These are phyloP conservation scores for Coleophoma crateriformis DNA, from an alignment of 2,329 filamentous ascomycete genomes.

Conservation along the genomic window DNA sequence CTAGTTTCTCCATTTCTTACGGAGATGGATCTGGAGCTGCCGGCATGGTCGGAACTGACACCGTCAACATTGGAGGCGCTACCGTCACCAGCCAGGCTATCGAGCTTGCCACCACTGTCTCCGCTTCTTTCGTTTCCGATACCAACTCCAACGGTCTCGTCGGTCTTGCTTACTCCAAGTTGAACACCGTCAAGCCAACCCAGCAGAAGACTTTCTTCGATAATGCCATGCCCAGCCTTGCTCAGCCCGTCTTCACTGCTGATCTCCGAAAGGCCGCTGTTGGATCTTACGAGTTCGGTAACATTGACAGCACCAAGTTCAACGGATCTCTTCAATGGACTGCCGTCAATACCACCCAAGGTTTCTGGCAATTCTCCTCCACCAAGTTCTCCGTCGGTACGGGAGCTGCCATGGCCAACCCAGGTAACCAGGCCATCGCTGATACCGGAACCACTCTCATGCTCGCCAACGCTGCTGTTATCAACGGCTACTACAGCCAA, in stretches of 20 bases:
- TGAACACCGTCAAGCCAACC: slow-evolving; percentile 27
- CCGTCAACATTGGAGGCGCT: slow-evolving; percentile 27
- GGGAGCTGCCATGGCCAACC: slow-evolving; percentile 52
- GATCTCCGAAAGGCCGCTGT: slow-evolving; percentile 39
- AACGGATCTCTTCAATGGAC: slow-evolving; percentile 47
- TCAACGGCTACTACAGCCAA: slow-evolving; percentile 32
- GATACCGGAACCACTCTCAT: slow-evolving; percentile 39
- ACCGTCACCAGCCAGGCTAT: slow-evolving; percentile 26
- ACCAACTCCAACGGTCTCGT: slow-evolving; percentile 51
- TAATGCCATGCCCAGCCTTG: slow-evolving; percentile 23
- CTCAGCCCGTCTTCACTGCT: slow-evolving; percentile 55
- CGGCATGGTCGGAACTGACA: slow-evolving; percentile 29
- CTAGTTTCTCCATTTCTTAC: slow-evolving; percentile 28
- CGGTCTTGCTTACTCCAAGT: slow-evolving; percentile 45
- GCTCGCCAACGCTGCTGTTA: slow-evolving; percentile 28
- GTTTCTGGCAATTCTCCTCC: slow-evolving; percentile 53
- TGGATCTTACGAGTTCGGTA: slow-evolving; percentile 51
- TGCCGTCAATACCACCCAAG: slow-evolving; percentile 39
- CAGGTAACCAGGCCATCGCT: slow-evolving; percentile 42
- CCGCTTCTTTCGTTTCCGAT: slow-evolving; percentile 27
- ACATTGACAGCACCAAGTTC: slow-evolving; percentile 47
- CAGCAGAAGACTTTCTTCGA: slow-evolving; percentile 30
- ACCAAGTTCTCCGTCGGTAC: slow-evolving; percentile 38
- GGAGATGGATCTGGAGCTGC: slow-evolving; percentile 32
- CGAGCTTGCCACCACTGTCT: slow-evolving; percentile 27